These are phyloP conservation scores for Coprinopsis sp. DNA, from an alignment of 768 basidiomycete species.

Conservation along the genomic window DNA sequence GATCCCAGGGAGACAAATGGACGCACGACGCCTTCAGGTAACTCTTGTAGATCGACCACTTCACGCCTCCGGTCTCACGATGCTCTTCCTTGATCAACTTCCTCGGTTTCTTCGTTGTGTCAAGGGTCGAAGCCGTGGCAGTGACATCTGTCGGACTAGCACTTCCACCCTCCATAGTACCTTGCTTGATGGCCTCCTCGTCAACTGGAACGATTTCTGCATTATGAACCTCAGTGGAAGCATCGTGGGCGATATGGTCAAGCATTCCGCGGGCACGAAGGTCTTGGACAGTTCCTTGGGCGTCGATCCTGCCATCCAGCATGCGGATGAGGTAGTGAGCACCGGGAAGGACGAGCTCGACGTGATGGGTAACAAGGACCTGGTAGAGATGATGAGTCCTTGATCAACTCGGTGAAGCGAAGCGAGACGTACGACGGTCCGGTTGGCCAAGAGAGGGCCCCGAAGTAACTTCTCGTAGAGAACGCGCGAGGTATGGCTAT, in stretches of 20 bases:
- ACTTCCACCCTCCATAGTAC: slow-evolving; percentile 14
- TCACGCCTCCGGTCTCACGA: slow-evolving; percentile 74
- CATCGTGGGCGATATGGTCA: slow-evolving; percentile 51
- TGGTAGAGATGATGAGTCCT: slow-evolving; percentile 15
- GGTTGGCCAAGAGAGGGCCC: slow-evolving; percentile 27
- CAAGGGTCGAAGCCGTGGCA: slow-evolving; percentile 22
- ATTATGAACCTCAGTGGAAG: slow-evolving; percentile 43
- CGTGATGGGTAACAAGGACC: slow-evolving; percentile 79
- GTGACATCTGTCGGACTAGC: slow-evolving; percentile 14
- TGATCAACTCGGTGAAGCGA: no score
- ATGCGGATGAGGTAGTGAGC: slow-evolving; percentile 72
- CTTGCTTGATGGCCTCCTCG: slow-evolving; percentile 8
- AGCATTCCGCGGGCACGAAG: slow-evolving; percentile 57
- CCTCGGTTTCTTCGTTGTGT: slow-evolving; percentile 53
- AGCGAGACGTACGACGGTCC: slow-evolving; percentile 28
- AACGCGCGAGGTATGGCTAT: slow-evolving; percentile 31
- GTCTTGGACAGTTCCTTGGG: slow-evolving; percentile 64
- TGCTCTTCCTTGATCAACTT: slow-evolving; percentile 82
- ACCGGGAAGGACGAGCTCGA: slow-evolving; percentile 74
- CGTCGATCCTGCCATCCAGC: slow-evolving; percentile 77
- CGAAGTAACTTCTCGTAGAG: slow-evolving; percentile 28
- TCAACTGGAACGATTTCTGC: slow-evolving; percentile 37
- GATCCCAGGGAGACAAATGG: no score
- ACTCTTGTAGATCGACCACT: slow-evolving; percentile 64
- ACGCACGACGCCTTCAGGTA: slow-evolving; percentile 72